These are phyloP conservation scores for Collybiopsis confluens DNA, from an alignment of 768 basidiomycete species.

Conservation along the genomic window DNA sequence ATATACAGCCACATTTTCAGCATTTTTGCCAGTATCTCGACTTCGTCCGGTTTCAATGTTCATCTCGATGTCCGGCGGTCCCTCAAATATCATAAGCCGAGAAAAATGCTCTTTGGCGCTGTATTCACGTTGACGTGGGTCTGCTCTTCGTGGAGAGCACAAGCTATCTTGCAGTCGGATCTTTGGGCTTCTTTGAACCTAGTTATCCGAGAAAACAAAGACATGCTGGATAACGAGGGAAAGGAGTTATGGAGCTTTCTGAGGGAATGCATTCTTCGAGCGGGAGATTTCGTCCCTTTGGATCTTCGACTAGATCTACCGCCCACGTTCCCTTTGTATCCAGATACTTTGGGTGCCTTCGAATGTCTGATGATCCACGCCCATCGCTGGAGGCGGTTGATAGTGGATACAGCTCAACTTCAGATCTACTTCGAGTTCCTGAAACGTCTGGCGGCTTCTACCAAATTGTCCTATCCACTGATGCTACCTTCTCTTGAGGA, in stretches of 20 bases:
- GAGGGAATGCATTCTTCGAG: background rate
- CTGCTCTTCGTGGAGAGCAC: background rate
- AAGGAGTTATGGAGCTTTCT: background rate
- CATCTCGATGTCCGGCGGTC: background rate
- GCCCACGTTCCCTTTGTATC: background rate
- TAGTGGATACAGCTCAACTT: too few species aligned
- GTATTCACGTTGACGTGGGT: background rate
- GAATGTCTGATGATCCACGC: background rate
- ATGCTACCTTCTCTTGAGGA: too few species aligned
- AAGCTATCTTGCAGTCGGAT: too few species aligned
- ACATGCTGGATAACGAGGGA: too few species aligned
- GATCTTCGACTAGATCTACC: background rate
- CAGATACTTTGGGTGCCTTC: background rate
- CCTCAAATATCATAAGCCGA: background rate
- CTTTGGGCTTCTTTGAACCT: too few species aligned
- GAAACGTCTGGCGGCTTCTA: too few species aligned
- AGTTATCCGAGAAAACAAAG: too few species aligned
- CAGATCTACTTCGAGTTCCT: too few species aligned
- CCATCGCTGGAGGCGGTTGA: background rate
- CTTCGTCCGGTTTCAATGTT: background rate
- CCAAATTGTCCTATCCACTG: too few species aligned
- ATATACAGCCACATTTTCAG: background rate
- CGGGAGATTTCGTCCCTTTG: background rate
- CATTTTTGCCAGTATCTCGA: background rate
- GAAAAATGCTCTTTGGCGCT: background rate